Conservation (phyloP, 441 rosid genomes). For the Cnidoscolus chayamansa region DNA sequence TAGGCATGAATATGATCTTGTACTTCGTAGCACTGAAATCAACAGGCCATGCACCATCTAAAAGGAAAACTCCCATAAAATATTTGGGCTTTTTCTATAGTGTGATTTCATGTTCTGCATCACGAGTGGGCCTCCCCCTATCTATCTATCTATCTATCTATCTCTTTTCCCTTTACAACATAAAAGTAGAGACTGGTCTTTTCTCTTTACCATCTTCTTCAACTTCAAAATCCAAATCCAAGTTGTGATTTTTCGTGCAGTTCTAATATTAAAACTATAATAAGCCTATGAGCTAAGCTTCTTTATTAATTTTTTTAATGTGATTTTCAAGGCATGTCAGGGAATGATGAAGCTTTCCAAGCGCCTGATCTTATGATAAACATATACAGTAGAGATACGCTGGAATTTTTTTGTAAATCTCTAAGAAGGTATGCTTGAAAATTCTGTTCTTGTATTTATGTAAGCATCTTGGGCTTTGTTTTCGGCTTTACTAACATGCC, state of each 20-base stretch:
- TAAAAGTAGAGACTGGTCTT: too few species aligned
- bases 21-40: constrained; percentile 38
- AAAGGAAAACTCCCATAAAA: constrained; percentile 14
- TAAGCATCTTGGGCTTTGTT: constrained; percentile 36
- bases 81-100: constrained; percentile 29
- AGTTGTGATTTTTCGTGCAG: constrained; percentile 62
- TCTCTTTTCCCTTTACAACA: too few species aligned
- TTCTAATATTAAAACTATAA: constrained; percentile 18
- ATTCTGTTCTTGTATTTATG: constrained; percentile 37
- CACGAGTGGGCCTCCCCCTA: constrained; percentile 20
- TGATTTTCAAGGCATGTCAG: constrained; percentile 41
- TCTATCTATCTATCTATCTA: too few species aligned
- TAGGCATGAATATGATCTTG: too few species aligned
- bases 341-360: constrained; percentile 25
- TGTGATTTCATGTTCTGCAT: constrained; percentile 27
- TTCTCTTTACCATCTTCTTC: too few species aligned
- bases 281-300: not conserved
- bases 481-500: constrained; percentile 80
- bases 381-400: constrained; percentile 25
- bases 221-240: constrained; percentile 28
- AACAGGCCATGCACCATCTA: constrained; percentile 34
- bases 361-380: constrained; percentile 13
- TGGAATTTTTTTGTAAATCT: constrained; percentile 43
- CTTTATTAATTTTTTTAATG: constrained; percentile 8
- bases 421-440: constrained; percentile 49